These are phyloP conservation scores for Pleurotus tuoliensis DNA, from an alignment of 768 basidiomycete species.

Conservation along the genomic window DNA sequence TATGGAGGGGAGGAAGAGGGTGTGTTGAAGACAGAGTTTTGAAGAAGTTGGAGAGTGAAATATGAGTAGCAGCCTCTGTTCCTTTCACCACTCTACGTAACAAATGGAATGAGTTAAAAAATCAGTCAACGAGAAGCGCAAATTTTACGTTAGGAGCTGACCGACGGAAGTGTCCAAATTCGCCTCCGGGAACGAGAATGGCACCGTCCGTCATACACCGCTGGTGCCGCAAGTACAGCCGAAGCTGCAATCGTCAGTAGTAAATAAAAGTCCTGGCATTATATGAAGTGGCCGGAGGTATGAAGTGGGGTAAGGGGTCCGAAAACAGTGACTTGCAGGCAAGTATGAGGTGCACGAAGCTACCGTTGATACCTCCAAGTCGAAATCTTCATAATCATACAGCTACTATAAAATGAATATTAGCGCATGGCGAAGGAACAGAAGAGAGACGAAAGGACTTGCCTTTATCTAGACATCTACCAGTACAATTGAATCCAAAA, in stretches of 20 bases:
- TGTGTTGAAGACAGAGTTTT: neutral
- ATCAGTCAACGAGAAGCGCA: neutral
- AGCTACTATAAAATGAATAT: neutral
- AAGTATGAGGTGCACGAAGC: neutral
- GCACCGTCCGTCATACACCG: too few relatives aligned
- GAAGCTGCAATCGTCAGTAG: neutral
- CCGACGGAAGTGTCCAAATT: slow-evolving; percentile 44
- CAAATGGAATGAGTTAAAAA: neutral
- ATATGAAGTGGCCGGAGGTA: neutral
- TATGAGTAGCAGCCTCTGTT: slow-evolving; percentile 44
- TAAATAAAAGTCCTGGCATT: neutral
- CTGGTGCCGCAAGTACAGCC: slow-evolving; percentile 10
- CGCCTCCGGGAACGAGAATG: too few relatives aligned
- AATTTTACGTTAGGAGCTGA: slow-evolving; percentile 52
- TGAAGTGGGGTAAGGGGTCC: neutral
- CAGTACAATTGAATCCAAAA: slow-evolving; percentile 66
- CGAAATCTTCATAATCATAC: too few relatives aligned
- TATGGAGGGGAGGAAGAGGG: slow-evolving; percentile 18
- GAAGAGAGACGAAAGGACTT: neutral
- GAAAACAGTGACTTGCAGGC: neutral
- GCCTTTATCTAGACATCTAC: slow-evolving; percentile 32
- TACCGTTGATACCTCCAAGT: neutral
- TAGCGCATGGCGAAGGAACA: neutral
- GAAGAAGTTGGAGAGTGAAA: neutral
- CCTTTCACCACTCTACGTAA: slow-evolving; percentile 52